Evolutionary conservation across 192 early-diverging fungal species (phyloP).

Genomic region (Martensiomyces pterosporus): DNA sequence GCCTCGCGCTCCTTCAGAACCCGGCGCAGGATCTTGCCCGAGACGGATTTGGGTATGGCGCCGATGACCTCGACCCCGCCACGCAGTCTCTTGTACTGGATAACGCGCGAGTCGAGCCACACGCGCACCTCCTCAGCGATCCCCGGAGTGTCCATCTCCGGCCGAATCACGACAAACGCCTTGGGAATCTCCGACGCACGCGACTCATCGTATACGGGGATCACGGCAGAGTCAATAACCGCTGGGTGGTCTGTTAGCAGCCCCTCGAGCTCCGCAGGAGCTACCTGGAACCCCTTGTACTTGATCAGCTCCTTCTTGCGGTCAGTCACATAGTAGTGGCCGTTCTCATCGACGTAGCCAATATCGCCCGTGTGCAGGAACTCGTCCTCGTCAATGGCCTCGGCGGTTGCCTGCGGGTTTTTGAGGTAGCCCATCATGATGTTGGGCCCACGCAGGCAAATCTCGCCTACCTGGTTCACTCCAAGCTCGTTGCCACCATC

Average conservation of each 20-base stretch:
- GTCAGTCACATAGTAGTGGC: constrained; percentile 61
- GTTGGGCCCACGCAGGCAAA: constrained; percentile 82
- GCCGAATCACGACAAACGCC: constrained; percentile 71
- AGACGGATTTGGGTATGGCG: constrained; percentile 73
- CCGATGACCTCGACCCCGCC: constrained; percentile 55
- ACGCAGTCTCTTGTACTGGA: constrained; percentile 61
- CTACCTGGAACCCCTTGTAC: constrained; percentile 60
- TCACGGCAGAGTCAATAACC: constrained; percentile 65
- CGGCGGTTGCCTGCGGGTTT: constrained; percentile 69
- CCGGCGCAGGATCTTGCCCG: constrained; percentile 80
- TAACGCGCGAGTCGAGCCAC: constrained; percentile 60
- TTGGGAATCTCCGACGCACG: constrained; percentile 72
- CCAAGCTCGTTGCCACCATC: constrained; percentile 65
- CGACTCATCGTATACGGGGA: constrained; percentile 57
- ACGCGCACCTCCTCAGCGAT: constrained; percentile 31
- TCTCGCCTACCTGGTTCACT: constrained; percentile 67
- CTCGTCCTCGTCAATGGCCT: constrained; percentile 67
- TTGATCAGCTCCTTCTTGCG: constrained; percentile 63
- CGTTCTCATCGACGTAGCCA: constrained; percentile 61
- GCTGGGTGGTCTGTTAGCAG: constrained; percentile 63
- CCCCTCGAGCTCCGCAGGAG: constrained; percentile 87
- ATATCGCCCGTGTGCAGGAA: constrained; percentile 49
- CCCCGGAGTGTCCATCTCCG: constrained; percentile 32
- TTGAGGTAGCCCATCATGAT: constrained; percentile 86
- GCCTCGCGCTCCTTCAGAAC: constrained; percentile 50